These are phyloP conservation scores for Hura crepitans DNA, from an alignment of 441 rosid genomes.

Conservation along the genomic window DNA sequence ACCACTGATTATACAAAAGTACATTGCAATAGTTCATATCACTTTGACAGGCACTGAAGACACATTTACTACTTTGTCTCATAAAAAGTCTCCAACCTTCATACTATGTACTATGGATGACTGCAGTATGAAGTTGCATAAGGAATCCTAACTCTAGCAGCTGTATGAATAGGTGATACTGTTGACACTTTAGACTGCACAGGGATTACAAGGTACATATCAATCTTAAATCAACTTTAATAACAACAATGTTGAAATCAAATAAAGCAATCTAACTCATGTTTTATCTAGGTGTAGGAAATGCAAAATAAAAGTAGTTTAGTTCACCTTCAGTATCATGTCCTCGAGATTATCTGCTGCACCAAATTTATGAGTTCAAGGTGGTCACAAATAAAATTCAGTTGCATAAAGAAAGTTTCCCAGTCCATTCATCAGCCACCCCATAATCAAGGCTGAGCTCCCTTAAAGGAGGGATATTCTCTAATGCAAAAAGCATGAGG, in stretches of 20 bases:
- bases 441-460: slow-evolving; percentile 91
- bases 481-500: slow-evolving; percentile 82
- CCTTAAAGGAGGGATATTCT: slow-evolving; percentile 69
- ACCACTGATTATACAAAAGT: not conserved
- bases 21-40: not conserved
- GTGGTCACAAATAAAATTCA: slow-evolving; percentile 26
- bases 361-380: slow-evolving; percentile 24
- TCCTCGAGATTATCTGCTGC: slow-evolving; percentile 19
- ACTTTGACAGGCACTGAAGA: not conserved
- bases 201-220: slow-evolving; percentile 14
- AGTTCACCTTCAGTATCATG: slow-evolving; percentile 36
- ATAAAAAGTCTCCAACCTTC: too few relatives aligned
- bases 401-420: slow-evolving; percentile 67
- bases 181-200: slow-evolving; percentile 11
- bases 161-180: not conserved
- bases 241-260: slow-evolving; percentile 1
- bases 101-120: too few relatives aligned
- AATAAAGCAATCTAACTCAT: not conserved
- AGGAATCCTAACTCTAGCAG: not conserved
- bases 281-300: not conserved
- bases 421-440: slow-evolving; percentile 53
- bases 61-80: not conserved
- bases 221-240: not conserved
- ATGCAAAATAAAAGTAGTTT: slow-evolving; percentile 14
- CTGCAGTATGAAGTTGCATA: slow-evolving; percentile 2